These are phyloP conservation scores for Acer negundo DNA, from an alignment of 345 rosid genomes.

Conservation along the genomic window DNA sequence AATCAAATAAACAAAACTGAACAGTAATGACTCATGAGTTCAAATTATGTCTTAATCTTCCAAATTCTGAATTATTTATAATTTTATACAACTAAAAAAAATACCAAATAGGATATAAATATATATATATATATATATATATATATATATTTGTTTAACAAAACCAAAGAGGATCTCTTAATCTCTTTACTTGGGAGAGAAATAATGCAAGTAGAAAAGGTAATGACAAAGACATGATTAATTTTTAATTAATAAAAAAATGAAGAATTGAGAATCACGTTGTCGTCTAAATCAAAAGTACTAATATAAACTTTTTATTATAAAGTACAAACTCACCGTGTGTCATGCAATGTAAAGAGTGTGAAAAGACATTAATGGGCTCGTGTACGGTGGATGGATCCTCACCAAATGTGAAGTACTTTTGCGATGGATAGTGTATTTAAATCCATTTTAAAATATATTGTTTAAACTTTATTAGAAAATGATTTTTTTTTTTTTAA, in stretches of 20 bases:
- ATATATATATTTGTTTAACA: too few species aligned
- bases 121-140: too few species aligned
- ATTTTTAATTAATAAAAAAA: background rate
- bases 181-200: too few species aligned
- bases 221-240: background rate
- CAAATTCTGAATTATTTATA: too few species aligned
- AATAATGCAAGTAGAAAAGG: background rate
- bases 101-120: too few species aligned
- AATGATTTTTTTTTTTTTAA: too few species aligned
- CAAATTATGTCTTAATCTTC: too few species aligned
- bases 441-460: too few species aligned
- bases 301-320: background rate
- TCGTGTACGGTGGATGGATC: background rate
- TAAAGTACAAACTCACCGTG: background rate
- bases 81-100: too few species aligned
- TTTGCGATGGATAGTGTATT: background rate
- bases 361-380: background rate
- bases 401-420: background rate
- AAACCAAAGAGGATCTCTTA: too few species aligned
- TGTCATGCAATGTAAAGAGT: background rate
- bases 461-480: background rate
- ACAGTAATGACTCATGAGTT: too few species aligned
- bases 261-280: background rate
- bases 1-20: background rate
- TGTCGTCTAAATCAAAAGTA: background rate